Base-by-base conservation (phyloP, 2,329 filamentous ascomycete genomes). In the Aspergillus quadricinctus region DNA sequence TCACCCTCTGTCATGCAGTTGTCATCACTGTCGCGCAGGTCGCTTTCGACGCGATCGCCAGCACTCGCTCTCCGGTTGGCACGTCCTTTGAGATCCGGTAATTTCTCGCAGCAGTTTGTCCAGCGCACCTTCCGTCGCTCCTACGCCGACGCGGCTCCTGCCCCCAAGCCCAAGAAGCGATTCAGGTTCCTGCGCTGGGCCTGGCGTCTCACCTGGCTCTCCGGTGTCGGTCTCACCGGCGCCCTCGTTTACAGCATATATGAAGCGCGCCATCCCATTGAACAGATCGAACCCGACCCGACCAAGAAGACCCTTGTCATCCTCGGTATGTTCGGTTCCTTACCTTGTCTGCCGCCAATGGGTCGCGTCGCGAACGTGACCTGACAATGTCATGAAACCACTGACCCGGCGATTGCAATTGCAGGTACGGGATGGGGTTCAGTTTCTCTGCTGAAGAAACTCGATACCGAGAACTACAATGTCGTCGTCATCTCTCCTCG, bases 401-500 rank as follows among this genome's bases (percentile, higher is more conserved):
- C 48, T 50, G 23, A 56, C 48, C 49, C 48, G 14, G 50, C 23
- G 19, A 31, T 35, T 35, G 14, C 6, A n/a, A 49, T 55, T 56
- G 49, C 66, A 97, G 93, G 93, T 71, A 96, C 92, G 67, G 94
- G 94, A 66, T 99, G 94, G 94, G 94, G 88, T 66, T 91, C 93
- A 46, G 91, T 99, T 69, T 95, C 93, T 59, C 87, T 99, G 59
- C 85, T 99, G 64, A 99, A 99, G 85, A 97, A 96, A 75, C 89
- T 99, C 77, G 92, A 99, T 73, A 97, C 93, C 60, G 90, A 96
- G 76, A 96, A 97, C 83, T 99, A 97, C 85, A 97, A 99, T 76
- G 93, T 97, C 76, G 78, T 97, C 72, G 92, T 99, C 74, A 90
- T 99, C 75, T 97, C 94, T 50, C 94, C 94, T 54, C 90, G 94